Evolutionary conservation across 2,329 filamentous ascomycete species (phyloP).

Genomic region (Aphanocladium album): DNA sequence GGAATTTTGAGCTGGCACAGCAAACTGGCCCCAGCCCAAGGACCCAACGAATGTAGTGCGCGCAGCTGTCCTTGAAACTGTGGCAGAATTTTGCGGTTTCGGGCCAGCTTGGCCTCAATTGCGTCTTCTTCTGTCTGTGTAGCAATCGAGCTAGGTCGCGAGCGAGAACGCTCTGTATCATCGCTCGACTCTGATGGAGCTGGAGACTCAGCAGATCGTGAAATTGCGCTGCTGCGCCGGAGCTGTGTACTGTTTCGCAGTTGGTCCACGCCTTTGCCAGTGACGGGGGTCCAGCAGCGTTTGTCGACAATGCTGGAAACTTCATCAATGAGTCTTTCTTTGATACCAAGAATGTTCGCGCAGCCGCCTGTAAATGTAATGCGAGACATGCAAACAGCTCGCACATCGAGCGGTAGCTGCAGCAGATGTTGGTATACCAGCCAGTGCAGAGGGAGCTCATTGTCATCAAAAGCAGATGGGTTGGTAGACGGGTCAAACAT

Average conservation of each 20-base stretch:
- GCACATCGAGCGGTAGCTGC: constrained; percentile 72
- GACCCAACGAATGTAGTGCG: constrained; percentile 63
- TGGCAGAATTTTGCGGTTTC: constrained; percentile 31
- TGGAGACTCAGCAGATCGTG: constrained; percentile 14
- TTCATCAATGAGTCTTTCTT: constrained; percentile 70
- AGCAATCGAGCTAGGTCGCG: constrained; percentile 21
- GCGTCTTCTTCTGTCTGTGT: constrained; percentile 24
- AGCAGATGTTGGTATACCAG: constrained; percentile 74
- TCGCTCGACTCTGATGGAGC: constrained; percentile 21
- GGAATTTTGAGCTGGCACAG: constrained; percentile 63
- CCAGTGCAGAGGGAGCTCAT: constrained; percentile 73
- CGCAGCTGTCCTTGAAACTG: constrained; percentile 55
- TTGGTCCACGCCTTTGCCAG: constrained; percentile 61
- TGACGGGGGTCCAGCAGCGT: constrained; percentile 72
- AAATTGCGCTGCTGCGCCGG: constrained; percentile 25
- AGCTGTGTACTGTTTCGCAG: constrained; percentile 42
- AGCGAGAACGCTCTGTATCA: constrained; percentile 17
- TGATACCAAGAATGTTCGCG: constrained; percentile 73
- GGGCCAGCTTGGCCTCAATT: constrained; percentile 33
- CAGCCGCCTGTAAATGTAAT: constrained; percentile 83
- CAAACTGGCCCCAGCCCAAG: constrained; percentile 71
- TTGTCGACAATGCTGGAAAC: constrained; percentile 60
- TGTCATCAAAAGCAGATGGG: constrained; percentile 67
- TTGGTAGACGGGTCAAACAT: constrained; percentile 60
- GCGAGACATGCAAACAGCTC: constrained; percentile 80